Evolutionary conservation across 768 basidiomycete species (phyloP).

Genomic region (Cystobasidium ongulense): DNA sequence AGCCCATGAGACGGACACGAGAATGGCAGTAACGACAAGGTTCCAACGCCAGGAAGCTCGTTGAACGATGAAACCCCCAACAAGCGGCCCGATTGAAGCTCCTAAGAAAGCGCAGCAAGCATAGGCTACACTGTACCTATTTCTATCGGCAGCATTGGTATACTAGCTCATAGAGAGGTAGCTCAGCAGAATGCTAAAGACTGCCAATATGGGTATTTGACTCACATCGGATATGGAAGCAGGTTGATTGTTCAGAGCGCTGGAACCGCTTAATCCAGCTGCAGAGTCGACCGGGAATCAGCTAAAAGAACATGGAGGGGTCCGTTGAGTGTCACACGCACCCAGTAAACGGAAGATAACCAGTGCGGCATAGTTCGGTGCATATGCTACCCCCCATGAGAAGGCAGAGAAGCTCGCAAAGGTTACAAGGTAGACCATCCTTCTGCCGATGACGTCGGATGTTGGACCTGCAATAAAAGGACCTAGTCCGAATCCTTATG

Average conservation of each 20-base stretch:
- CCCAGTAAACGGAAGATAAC: conserved; percentile 47
- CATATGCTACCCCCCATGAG: conserved; percentile 47
- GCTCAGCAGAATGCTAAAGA: too few relatives aligned
- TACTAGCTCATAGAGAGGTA: background rate
- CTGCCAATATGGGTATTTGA: too few relatives aligned
- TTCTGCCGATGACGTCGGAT: conserved; percentile 45
- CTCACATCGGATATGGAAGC: conserved; percentile 46
- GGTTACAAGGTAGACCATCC: conserved; percentile 45
- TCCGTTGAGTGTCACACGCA: background rate
- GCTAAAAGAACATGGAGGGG: background rate
- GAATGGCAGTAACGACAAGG: conserved; percentile 34
- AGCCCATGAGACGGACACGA: conserved; percentile 24
- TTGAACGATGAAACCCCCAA: conserved; percentile 29
- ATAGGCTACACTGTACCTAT: conserved; percentile 24
- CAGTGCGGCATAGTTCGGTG: conserved; percentile 46
- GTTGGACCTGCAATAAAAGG: conserved; percentile 46
- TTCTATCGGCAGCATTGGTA: background rate
- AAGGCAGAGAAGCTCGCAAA: conserved; percentile 44
- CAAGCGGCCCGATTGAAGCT: conserved; percentile 29
- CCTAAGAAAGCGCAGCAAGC: conserved; percentile 34
- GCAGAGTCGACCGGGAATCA: background rate
- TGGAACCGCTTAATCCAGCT: conserved; percentile 46
- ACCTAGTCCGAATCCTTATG: conserved; percentile 41
- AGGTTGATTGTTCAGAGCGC: conserved; percentile 48
- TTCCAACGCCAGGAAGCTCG: conserved; percentile 33